These are phyloP conservation scores for Trypanosoma avium DNA, from an alignment of 208 protist species.

Conservation along the genomic window DNA sequence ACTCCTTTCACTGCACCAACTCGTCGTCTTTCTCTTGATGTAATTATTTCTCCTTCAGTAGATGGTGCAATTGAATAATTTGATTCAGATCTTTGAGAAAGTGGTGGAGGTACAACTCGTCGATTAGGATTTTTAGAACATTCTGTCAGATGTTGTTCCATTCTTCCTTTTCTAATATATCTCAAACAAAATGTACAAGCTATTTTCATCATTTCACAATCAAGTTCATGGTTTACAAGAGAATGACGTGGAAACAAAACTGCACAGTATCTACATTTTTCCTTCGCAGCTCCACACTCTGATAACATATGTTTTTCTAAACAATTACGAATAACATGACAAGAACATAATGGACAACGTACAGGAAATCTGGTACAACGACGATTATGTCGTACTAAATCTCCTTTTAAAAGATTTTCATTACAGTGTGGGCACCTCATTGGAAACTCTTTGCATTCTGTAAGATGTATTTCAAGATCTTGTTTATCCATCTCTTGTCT, in stretches of 20 bases:
- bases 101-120: not conserved
- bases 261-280: conserved; percentile 77
- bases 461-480: conserved; percentile 64
- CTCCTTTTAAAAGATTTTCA: conserved; percentile 62
- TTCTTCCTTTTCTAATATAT: conserved; percentile 42
- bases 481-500: conserved; percentile 60
- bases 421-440: conserved; percentile 70
- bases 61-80: not conserved
- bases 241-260: conserved; percentile 34
- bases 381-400: conserved; percentile 47
- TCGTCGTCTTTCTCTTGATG: not conserved
- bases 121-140: conserved; percentile 61
- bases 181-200: conserved; percentile 58
- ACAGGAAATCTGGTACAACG: conserved; percentile 55
- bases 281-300: conserved; percentile 57
- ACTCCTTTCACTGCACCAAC: not conserved
- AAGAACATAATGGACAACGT: conserved; percentile 56
- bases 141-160: conserved; percentile 40
- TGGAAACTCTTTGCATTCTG: conserved; percentile 67
- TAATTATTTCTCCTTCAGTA: not conserved
- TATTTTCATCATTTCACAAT: conserved; percentile 65
- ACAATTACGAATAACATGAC: conserved; percentile 43
- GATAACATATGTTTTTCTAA: conserved; percentile 57
- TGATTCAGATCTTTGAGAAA: not conserved
- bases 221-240: conserved; percentile 57